Evolutionary conservation across 495 filamentous ascomycete species (phyloP), one percentile per base, ranked within the genome.

Genomic region (Penicillium flavigenum): DNA sequence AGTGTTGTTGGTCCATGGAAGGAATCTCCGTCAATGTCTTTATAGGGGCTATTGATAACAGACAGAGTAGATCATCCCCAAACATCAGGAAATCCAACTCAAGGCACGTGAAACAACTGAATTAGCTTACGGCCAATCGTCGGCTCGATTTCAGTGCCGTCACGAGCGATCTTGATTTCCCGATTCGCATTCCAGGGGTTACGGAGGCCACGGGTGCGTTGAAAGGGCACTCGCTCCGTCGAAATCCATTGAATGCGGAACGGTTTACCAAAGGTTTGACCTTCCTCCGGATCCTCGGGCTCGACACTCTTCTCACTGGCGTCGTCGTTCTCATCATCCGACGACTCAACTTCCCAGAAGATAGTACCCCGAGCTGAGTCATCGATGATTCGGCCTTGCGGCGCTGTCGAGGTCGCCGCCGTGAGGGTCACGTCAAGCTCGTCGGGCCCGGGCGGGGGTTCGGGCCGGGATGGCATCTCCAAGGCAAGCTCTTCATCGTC

Each of bases 181-280:
- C 94, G 79, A 66, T 96, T 96, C 1, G 90, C 87, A 69, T 98
- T 98, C 94, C 92, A 97, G 3, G 88, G 85, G 65, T 98, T 98
- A n/a, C 94, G 82, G 32, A 98, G 70, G 0, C 93, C 93, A 49
- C 92, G 77, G 0, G 92, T 96, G 43, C 89, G 86, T 68, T 96
- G 93, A 70, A 98, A 98, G 0, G 94, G 92, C 8, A 98, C 81
- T 42, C 88, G 80, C 34, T 85, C 83, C 4, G 91, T 96, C 9
- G 90, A 92, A 27, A 96, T 69, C 94, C 94, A 98, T 73, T 96
- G 86, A 47, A 98, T 83, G 59, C 84, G 86, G 79, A 98, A 98
- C 0, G 92, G 92, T 58, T 91, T 96, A 31, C 93, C 92, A 84
- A 94, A 96, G 3, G 86, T 79, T 66, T 92, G 82, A 2, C 65